Evolutionary conservation across 164 flowering plant species (phyloP), one percentile per base, ranked within the genome.

Genomic region (Chimonanthus praecox): DNA sequence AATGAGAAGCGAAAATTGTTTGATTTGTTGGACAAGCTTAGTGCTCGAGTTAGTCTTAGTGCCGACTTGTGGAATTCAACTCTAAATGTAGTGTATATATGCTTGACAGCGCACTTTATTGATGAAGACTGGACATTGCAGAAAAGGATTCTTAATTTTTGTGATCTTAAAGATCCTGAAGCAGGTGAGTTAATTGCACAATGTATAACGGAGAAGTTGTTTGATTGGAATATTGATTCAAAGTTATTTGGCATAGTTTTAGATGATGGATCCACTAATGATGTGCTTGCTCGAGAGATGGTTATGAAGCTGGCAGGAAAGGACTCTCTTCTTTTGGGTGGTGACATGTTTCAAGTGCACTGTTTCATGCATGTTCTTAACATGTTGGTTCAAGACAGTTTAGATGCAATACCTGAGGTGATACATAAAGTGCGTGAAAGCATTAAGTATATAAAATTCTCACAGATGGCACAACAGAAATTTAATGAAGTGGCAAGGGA

Each of bases 1-100:
- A 87, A 81, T 54, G 96, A 92, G 85, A 94, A 88, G 67, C 83
- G 82, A 68, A 92, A 86, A 69, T 79, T 94, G n/a, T 84, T 70
- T 75, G 84, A 86, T 49, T 68, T 78, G 54, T 62, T 92, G 69
- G 85, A 77, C 58, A 84, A 78, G 72, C 76, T 89, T 65, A 83
- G 82, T 51, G 86, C 92, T 3, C 82, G 90, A 79, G 79, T 90
- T 72, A 87, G 83, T 70, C 72, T 94, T 10, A 83, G 85, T 48
- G 85, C 84, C 79, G 93, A 87, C 77, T 69, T 62, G 67, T 94
- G 97, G 92, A 77, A 71, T 69, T 89, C 94, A 9, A 72, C 77
- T 47, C 90, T 85, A 74, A 85, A 82, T 71, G 71, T 76, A 43
- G 78, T 71, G 51, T 88, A 85, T 74, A 67, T 89, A 74, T 85